Base-by-base conservation (phyloP, 345 rosid species). In the Eucalyptus pauciflora region DNA sequence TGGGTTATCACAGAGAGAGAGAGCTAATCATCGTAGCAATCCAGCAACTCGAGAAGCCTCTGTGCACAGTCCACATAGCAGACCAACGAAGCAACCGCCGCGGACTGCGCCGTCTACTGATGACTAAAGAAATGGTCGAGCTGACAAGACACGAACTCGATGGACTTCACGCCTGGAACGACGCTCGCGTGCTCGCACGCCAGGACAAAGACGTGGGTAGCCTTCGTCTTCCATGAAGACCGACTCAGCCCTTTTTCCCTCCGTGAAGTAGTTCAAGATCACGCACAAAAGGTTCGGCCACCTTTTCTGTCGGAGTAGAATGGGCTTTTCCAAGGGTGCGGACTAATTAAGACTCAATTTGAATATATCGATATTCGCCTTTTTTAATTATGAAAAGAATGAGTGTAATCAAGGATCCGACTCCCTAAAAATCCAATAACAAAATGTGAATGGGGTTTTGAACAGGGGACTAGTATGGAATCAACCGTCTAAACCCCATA, bases 401-500 rank as follows among this genome's bases (percentile, higher is more conserved):
- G 56, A 17, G 24, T 52, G 10, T 52, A 52, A 52, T 52, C 24
- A 51, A 0, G 0, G 9, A 52, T 18, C 2, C 4, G 2, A 52
- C 56, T 17, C 4, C 4, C 56, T 1, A 7, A 51, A 51, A 51
- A 51, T 17, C 1, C 56, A 24, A 56, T 24, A 22, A 22, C 1
- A 3, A 58, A 2, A 60, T 27, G 16, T 0, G 2, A 60, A 60
- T 3, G 2, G 31, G 10, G 0, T 27, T 60, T 62, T 0, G 2
- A 27, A 60, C 0, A 13, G 17, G 1, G 4, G 31, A 62, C 16
- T 6, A 7, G 1, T 13, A 62, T 62, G 17, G 3, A 2, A 60
- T 27, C 8, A 29, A 62, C 5, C 0, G 4, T 62, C 15, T 12
- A 29, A 12, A 62, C 13, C 0, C 33, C 1, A 29, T 62, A 0